Evolutionary conservation across 371 early-diverging fungal species (phyloP), one percentile per base, ranked within the genome.

Genomic region (Smittium mucronatum): DNA sequence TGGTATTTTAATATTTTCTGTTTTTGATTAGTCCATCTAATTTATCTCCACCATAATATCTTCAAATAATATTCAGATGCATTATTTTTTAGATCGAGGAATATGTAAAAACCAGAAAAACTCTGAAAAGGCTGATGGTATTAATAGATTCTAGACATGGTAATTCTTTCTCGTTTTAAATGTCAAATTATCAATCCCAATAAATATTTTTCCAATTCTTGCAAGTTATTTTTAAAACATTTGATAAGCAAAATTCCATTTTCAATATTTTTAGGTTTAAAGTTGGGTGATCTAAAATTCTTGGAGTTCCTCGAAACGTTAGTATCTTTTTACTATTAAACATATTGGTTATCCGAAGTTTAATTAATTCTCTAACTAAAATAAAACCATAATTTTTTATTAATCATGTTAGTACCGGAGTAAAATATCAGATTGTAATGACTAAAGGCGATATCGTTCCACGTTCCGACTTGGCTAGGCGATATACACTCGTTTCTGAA

Each of bases 131-230:
- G 26, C 76, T 92, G 1, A 87, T 83, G 76, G 83, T 92, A 29
- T 82, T 90, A 67, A 80, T 92, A 30, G 92, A 92, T 76, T 88
- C 89, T 28, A 82, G 92, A 17, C 91, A 91, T 76, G 91, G 92
- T 70, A 78, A 16, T n/a, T 59, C 2, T n/a, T 59, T 15, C 26
- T 59, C 59, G 28, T 59, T 59, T 28, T 16, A 59, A n/a, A n/a
- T n/a, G n/a, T n/a, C n/a, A n/a, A n/a, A n/a, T n/a, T n/a, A n/a
- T n/a, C 5, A 17, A 25, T 58, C 25, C n/a, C 25, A 58, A 58
- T 58, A n/a, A 25, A n/a, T 58, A 25, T 58, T 25, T 58, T 25
- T 58, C 25, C n/a, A 58, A 25, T n/a, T 25, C 58, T n/a, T 25
- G n/a, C 58, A 25, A n/a, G 25, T n/a, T 25, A n/a, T n/a, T n/a